Conservation (phyloP, 1,284 basidiomycete species). For the Ceratobasidium sp. region DNA sequence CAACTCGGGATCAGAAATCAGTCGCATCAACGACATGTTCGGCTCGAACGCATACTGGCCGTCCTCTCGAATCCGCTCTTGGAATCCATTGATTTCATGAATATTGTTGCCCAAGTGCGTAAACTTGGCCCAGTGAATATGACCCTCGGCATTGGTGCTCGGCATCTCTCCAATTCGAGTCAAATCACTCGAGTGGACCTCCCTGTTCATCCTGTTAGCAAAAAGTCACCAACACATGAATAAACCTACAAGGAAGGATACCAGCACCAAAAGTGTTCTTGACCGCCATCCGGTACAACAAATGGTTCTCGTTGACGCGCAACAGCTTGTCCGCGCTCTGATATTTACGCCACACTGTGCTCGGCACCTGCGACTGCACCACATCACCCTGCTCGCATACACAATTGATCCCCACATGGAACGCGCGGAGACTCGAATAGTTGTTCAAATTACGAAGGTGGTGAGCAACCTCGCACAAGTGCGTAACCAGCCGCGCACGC, state of each 20-base stretch:
- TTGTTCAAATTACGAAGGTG: slow-evolving; percentile 74
- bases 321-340: slow-evolving; percentile 79
- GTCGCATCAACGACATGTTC: background rate
- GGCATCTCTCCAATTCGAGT: slow-evolving; percentile 64
- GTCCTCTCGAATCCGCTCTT: slow-evolving; percentile 55
- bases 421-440: slow-evolving; percentile 79
- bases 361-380: slow-evolving; percentile 53
- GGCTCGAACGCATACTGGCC: slow-evolving; percentile 30
- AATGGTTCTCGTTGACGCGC: slow-evolving; percentile 65
- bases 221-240: no score
- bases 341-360: slow-evolving; percentile 71
- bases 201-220: slow-evolving; percentile 55
- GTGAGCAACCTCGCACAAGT: slow-evolving; percentile 76
- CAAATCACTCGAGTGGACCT: slow-evolving; percentile 83
- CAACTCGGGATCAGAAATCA: slow-evolving; percentile 25
- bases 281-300: slow-evolving; percentile 79
- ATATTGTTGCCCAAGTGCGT: slow-evolving; percentile 81
- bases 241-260: slow-evolving; percentile 76
- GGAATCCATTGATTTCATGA: slow-evolving; percentile 69
- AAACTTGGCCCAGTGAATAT: slow-evolving; percentile 86
- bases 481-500: slow-evolving; percentile 75
- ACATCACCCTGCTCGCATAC: slow-evolving; percentile 66
- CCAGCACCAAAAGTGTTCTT: slow-evolving; percentile 80
- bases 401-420: slow-evolving; percentile 79
- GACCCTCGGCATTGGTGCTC: slow-evolving; percentile 62